Base-by-base conservation (phyloP, 345 rosid genomes). In the Microthlaspi erraticum region DNA sequence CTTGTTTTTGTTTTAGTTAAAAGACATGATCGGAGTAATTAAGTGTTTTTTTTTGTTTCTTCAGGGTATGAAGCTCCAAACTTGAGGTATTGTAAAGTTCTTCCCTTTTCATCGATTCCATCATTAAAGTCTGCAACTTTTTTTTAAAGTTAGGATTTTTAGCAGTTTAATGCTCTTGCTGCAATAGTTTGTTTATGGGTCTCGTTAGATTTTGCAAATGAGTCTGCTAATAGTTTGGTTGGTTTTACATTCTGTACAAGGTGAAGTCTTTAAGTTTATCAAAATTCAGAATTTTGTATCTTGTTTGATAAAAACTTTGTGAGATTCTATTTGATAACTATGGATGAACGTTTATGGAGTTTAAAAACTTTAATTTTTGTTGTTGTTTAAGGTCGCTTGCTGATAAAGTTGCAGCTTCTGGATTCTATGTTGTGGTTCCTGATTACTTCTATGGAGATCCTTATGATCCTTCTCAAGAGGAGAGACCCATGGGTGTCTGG, bases 371-470 rank as follows among this genome's bases (percentile, higher is more conserved):
- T 26, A 0, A n/a, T n/a, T 26, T 26, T 0, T 60, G 31, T 49
- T 49, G 0, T 3, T 77, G 58, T 42, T 20, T 54, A 60, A 85
- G 93, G 84, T 80, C 85, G 46, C 85, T 90, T 7, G 96, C 96
- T 4, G 92, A 88, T 75, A 88, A 90, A 80, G 82, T 88, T 76
- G 93, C 92, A 34, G 87, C 83, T 41, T 79, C 83, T 75, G 96
- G 96, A 53, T 86, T 66, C 79, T 85, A 72, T 74, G 96, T 83
- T 74, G 92, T 77, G 37, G 90, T 83, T 75, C 96, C 93, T 44
- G 93, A 90, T 65, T 88, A 79, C 80, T 54, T 90, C 14, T 39
- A 55, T 59, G 90, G 86, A 34, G 88, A 90, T 67, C 88, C 91
- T 50, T 81, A 0, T 75, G 51, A 52, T 31, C 70, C 76, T 26